Conservation (phyloP, 2,329 filamentous ascomycete genomes). For the Sclerotinia subarctica region DNA sequence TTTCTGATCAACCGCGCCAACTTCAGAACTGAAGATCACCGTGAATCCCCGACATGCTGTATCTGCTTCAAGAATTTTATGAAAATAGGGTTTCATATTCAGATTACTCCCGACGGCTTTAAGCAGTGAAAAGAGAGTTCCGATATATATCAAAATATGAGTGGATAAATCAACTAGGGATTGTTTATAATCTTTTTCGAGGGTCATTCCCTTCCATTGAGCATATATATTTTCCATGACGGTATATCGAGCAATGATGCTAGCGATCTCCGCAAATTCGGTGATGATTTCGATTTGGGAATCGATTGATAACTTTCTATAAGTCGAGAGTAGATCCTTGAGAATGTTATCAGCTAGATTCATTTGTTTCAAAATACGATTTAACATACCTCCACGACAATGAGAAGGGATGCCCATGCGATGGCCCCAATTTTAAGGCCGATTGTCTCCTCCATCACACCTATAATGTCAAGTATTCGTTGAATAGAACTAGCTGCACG, state of each 20-base stretch:
- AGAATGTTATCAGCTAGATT: background rate
- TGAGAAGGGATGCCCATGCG: conserved; percentile 18
- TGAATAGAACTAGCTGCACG: background rate
- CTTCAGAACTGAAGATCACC: background rate
- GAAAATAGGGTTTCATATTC: background rate
- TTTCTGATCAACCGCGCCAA: background rate
- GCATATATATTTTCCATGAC: conserved; percentile 26
- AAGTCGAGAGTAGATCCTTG: background rate
- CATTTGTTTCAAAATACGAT: background rate
- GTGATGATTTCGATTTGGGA: background rate
- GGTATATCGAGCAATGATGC: conserved; percentile 24
- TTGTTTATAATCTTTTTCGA: conserved; percentile 11
- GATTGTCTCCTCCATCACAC: conserved; percentile 17
- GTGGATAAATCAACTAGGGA: conserved; percentile 19
- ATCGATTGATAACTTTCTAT: background rate
- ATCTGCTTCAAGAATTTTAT: background rate
- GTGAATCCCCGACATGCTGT: background rate
- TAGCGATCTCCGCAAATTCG: conserved; percentile 16
- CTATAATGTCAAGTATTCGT: conserved; percentile 13
- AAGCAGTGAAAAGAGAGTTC: background rate
- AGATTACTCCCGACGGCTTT: background rate
- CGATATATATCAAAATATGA: conserved; percentile 17
- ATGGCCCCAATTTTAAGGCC: conserved; percentile 16
- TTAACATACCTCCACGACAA: background rate
- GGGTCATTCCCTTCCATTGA: conserved; percentile 23